phyloP scores from a whole-genome alignment of 169 alveolate species.

The Sarcocystis neurona region DNA sequence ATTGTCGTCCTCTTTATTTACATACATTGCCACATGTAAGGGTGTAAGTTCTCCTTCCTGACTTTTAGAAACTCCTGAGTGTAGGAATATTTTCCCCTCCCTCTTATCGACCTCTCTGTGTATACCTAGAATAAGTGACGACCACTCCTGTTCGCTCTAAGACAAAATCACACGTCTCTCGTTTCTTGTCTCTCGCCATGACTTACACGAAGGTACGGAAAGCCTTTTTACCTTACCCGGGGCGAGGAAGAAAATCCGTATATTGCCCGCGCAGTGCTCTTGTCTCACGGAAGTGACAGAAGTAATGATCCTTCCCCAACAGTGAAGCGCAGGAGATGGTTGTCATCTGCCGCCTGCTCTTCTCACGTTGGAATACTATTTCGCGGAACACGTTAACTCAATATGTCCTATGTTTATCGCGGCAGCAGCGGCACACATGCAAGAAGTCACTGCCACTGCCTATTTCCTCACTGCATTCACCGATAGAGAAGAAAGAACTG shows the following conservation, averaged over 20 bases:
- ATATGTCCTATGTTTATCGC: not conserved
- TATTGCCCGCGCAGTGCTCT: no score
- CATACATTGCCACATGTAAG: not conserved
- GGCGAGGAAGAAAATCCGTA: no score
- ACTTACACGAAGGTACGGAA: no score
- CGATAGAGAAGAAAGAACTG: not conserved
- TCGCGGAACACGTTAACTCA: not conserved
- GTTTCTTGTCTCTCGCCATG: no score
- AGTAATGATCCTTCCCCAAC: no score
- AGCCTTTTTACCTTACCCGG: no score
- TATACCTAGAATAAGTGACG: not conserved
- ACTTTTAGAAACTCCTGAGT: not conserved
- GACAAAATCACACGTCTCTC: no score
- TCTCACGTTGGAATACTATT: not conserved
- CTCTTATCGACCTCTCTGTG: not conserved
- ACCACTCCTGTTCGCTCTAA: not conserved
- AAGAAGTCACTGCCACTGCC: not conserved
- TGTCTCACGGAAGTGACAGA: no score
- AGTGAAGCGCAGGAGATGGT: no score
- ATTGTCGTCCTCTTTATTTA: not conserved
- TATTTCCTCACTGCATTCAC: not conserved
- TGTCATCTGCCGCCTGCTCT: not conserved
- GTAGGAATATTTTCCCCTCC: not conserved
- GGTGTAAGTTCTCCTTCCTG: not conserved
- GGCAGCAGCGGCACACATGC: not conserved